Percentiles rank a stretch among this genome's conserved stretches.
Conservation (phyloP, 345 rosid genomes). For the Eucalyptus brandiana region DNA sequence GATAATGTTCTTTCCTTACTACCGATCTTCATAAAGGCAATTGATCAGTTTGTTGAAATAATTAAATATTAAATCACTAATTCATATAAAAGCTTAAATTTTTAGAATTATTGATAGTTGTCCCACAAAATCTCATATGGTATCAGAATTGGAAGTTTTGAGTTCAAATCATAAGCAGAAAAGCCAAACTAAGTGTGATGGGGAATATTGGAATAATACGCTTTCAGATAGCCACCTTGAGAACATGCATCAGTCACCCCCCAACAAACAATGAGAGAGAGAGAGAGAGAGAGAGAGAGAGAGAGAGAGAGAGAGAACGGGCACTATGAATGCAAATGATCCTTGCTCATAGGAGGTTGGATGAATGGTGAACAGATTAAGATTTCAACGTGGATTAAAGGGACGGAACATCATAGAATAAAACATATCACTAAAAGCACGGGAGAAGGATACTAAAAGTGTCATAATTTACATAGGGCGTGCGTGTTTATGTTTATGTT, state of each 20-base stretch:
- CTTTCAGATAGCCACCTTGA: not conserved
- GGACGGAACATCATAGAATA: not conserved
- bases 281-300: not conserved
- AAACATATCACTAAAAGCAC: not conserved
- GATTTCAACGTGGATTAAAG: not conserved
- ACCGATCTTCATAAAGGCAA: not conserved
- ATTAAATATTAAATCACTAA: too few species aligned
- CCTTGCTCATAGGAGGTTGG: not conserved
- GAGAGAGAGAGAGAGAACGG: not conserved
- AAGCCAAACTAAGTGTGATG: too few species aligned
- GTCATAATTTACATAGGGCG: not conserved
- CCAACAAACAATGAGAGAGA: not conserved
- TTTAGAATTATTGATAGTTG: too few species aligned
- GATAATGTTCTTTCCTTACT: not conserved
- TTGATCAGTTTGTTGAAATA: not conserved
- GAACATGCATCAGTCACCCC: too few species aligned
- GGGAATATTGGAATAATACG: too few species aligned
- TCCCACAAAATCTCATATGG: too few species aligned
- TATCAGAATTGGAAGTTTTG: too few species aligned
- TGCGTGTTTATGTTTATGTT: too few species aligned
- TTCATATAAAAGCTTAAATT: too few species aligned
- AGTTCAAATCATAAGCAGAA: too few species aligned
- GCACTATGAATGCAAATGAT: not conserved
- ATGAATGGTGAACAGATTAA: not conserved
- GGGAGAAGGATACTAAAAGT: not conserved